Evolutionary conservation across 163 green algal species (phyloP), one percentile per base, ranked within the genome.

Genomic region (Scenedesmus sp.): DNA sequence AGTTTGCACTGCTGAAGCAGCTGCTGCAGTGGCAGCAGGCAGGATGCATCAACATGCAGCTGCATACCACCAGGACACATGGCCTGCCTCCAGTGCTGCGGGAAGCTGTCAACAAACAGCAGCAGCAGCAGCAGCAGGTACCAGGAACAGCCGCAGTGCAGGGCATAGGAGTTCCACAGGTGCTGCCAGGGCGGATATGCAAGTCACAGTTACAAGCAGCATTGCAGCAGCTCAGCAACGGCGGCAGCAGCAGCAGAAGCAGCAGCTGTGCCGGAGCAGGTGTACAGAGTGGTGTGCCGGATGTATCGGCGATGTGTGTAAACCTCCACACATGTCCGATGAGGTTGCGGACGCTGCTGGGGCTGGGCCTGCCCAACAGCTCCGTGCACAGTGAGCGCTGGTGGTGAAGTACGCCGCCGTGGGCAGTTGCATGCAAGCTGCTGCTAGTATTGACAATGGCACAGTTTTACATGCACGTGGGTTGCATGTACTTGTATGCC

Each of bases 1-100:
- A 92, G 65, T 88, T 89, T 85, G 81, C 88, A 0, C 81, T 85
- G 43, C 88, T 92, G 43, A 35, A 44, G 46, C 81, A 83, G 33
- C 88, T 92, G 81, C 80, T 78, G 49, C n/a, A 61, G 1, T 83
- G 61, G 88, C 81, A 84, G 72, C 70, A 43, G 33, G 1, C 53
- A 68, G 81, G 81, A 16, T 15, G 18, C 18, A 35, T 92, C 72
- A 3, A 59, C 16, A 33, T 92, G 65, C 61, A 83, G 46, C 88
- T 92, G 61, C 65, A 85, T n/a, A 87, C 78, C 40, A 91, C 76
- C 37, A 43, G 43, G 46, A 30, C 35, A 2, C 53, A 91, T 33
- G 86, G 76, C 33, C 35, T 56, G 20, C 88, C 49, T 30, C 42
- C 85, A 72, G 51, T 42, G 78, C 22, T 72, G n/a, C 43, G 46